Base-by-base conservation (phyloP, 441 rosid species). In the Populus hybrid region DNA sequence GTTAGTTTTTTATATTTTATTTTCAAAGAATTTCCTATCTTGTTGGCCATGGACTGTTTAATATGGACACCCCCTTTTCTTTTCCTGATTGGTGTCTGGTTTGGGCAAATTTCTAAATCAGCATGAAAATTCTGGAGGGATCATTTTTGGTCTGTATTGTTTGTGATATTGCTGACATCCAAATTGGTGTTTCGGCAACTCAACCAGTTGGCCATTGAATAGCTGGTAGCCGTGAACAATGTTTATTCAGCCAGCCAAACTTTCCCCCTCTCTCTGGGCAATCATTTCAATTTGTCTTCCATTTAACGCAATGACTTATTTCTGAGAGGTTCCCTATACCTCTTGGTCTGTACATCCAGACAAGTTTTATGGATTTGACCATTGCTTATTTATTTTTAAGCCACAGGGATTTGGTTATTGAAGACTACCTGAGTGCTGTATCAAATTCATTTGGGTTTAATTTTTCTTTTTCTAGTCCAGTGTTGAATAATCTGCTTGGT, bases 1-100 rank as follows among this genome's bases (percentile, higher is more conserved):
- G 98, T 96, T 76, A 8, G 95, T 80, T 69, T 77, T 80, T 70
- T 72, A 46, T 14, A 46, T 46, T 40, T 23, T 63, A 68, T 30
- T 72, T 68, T 9, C 20, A 46, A 46, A 14, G 57, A 46, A 46
- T 46, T 46, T 46, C 6, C 18, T 46, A 14, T 14, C 14, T 46
- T 46, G 18, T 4, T 14, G 20, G 5, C 57, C 57, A 46, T 46
- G 57, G 20, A 46, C 20, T 46, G 57, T 18, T 46, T 46, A 14
- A 46, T 46, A 12, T 46, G 57, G 57, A 46, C 5, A 14, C 5
- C 20, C 18, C 57, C 6, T 46, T 46, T 46, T 12, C 16, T 46
- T 14, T 46, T 46, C 57, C 57, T 4, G 6, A 46, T 46, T 46
- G 57, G 18, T 12, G 57, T 46, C 20, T 46, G 5, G 18, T 46